phyloP scores from a whole-genome alignment of 2,329 filamentous ascomycete genomes.

The Neofusicoccum ribis region DNA sequence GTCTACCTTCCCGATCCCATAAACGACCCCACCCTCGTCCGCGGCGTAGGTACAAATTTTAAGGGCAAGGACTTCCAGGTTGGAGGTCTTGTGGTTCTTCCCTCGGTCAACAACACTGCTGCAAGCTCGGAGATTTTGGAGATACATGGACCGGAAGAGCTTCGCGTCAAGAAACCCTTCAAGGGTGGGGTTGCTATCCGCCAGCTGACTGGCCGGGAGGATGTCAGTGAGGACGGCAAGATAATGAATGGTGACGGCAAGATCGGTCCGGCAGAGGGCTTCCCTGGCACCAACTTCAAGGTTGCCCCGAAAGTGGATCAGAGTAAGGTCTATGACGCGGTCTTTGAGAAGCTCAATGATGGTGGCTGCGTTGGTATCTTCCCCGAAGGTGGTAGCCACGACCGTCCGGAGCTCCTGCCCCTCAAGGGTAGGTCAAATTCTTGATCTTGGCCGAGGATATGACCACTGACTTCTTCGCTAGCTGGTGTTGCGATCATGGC shows the following conservation, averaged over 20 bases:
- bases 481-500: constrained; percentile 98
- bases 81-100: constrained; percentile 83
- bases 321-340: constrained; percentile 87
- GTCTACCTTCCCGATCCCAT: constrained; percentile 89
- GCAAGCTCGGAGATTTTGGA: constrained; percentile 82
- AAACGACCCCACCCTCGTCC: constrained; percentile 77
- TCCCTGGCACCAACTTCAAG: constrained; percentile 79
- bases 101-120: constrained; percentile 76
- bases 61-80: constrained; percentile 68
- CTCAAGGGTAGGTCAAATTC: constrained; percentile 62
- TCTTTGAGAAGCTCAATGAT: constrained; percentile 77
- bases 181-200: constrained; percentile 71
- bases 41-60: constrained; percentile 80
- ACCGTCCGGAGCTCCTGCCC: constrained; percentile 85
- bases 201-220: constrained; percentile 79
- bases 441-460: background rate
- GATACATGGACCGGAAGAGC: constrained; percentile 75
- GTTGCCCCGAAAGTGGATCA: constrained; percentile 92
- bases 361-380: constrained; percentile 96
- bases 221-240: constrained; percentile 67
- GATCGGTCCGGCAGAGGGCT: constrained; percentile 57
- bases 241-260: constrained; percentile 58
- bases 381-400: constrained; percentile 93
- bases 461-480: constrained; percentile 32
- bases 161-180: constrained; percentile 85